Conservation (phyloP, 2,329 filamentous ascomycete genomes). For the Didymella glomerata region DNA sequence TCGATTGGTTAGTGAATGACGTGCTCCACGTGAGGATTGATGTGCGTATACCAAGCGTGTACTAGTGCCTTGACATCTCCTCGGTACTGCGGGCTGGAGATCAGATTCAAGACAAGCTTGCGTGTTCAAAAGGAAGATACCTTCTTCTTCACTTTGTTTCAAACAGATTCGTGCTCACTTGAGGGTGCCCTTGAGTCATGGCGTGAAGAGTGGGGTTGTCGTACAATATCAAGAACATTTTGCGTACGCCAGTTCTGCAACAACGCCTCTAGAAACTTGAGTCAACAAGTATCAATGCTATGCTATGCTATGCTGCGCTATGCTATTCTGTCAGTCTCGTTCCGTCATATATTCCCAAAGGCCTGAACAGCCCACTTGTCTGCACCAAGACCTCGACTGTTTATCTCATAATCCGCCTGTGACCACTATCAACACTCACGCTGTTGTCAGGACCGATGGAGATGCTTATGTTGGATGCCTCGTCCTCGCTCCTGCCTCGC, state of each 20-base stretch:
- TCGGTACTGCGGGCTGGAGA: conserved; percentile 2
- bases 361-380: too few species aligned
- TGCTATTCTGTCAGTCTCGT: conserved; percentile 3
- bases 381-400: neutral
- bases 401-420: conserved; percentile 42
- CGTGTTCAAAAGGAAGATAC: neutral
- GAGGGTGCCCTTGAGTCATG: neutral
- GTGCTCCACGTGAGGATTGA: conserved; percentile 21
- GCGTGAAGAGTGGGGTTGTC: neutral
- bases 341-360: neutral
- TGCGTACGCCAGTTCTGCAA: too few species aligned
- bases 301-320: conserved; percentile 20
- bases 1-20: conserved; percentile 21
- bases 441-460: conserved; percentile 51
- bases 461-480: conserved; percentile 47
- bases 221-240: neutral
- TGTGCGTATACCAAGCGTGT: conserved; percentile 7
- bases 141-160: neutral
- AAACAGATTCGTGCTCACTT: neutral
- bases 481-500: conserved; percentile 41
- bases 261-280: neutral
- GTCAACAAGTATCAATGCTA: conserved; percentile 5
- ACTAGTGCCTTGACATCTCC: conserved; percentile 7
- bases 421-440: conserved; percentile 50
- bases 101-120: neutral